phyloP scores from a whole-genome alignment of 2,329 filamentous ascomycete genomes.

The Verticillium nonalfalfae region DNA sequence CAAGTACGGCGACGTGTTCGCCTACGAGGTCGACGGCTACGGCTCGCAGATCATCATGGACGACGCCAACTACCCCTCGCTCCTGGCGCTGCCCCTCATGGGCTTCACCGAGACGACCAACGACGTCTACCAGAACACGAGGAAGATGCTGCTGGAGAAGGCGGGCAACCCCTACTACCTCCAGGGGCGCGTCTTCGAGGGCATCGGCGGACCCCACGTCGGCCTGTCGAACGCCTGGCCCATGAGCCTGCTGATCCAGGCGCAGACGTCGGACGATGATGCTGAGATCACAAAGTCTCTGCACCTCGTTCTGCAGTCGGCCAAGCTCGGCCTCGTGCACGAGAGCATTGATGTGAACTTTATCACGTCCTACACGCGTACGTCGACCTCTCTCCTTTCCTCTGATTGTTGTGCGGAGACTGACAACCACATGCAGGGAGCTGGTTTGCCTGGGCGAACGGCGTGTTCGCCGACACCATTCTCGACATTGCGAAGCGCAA shows the following conservation, averaged over 20 bases:
- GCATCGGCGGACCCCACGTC: slow-evolving; percentile 76
- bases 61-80: slow-evolving; percentile 79
- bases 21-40: slow-evolving; percentile 84
- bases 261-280: slow-evolving; percentile 80
- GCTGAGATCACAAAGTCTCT: slow-evolving; percentile 73
- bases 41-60: slow-evolving; percentile 82
- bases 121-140: slow-evolving; percentile 77
- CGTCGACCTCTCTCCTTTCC: slow-evolving; percentile 19
- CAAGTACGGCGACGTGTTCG: slow-evolving; percentile 73
- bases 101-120: slow-evolving; percentile 65
- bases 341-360: slow-evolving; percentile 83
- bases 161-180: slow-evolving; percentile 85
- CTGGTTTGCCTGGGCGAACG: slow-evolving; percentile 98
- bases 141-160: slow-evolving; percentile 67
- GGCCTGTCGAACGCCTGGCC: slow-evolving; percentile 92
- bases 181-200: slow-evolving; percentile 67
- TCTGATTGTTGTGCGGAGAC: slow-evolving; percentile 5
- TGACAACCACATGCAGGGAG: slow-evolving; percentile 40
- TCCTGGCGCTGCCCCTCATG: slow-evolving; percentile 71
- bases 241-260: slow-evolving; percentile 89
- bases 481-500: slow-evolving; percentile 84
- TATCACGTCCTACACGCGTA: slow-evolving; percentile 63
- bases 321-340: slow-evolving; percentile 75
- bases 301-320: slow-evolving; percentile 66
- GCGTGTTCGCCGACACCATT: slow-evolving; percentile 89